Evolutionary conservation across 2,329 filamentous ascomycete genomes (phyloP), one percentile per base, ranked within the genome.

Genomic region (Aspergillus novofumigatus): DNA sequence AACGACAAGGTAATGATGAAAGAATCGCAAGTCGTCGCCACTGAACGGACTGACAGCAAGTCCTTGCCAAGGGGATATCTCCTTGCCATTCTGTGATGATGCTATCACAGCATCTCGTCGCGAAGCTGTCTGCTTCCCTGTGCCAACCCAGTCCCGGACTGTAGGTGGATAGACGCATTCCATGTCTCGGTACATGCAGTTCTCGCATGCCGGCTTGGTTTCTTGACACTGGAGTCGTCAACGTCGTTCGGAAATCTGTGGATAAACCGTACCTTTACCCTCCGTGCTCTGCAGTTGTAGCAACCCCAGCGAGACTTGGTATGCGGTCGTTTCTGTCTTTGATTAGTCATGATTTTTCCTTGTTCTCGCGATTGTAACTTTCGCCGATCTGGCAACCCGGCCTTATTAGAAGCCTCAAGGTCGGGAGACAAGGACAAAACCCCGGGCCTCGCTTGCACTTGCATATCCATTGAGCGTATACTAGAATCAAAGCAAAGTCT

Each of bases 191-290:
- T 67, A 62, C 25, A 70, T 59, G 60, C 74, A 77, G 61, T 75
- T 75, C 29, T 63, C 64, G 55, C 74, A 76, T 42, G 67, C 64
- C 4, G 74, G 73, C 62, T 68, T 72, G 57, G 70, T 72, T 59
- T 76, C 74, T 59, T 68, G 69, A 57, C 73, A 76, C 69, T 73
- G 23, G 8, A 45, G 2, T 23, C 21, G 21, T 25, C 11, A 26
- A 25, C 50, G 26, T 32, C 25, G 7, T 21, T 20, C 23, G 6
- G 14, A 25, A 14, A 11, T 5, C 17, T 11, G 21, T 3, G 57
- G 38, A n/a, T 47, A 45, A 70, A 72, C 29, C 70, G 67, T 59
- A 78, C 80, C 66, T 81, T 82, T 54, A 81, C 78, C 60, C 77
- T 81, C 14, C 75, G 61, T 8, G 63, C 65, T 58, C 77, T 77